Percentiles rank a stretch among this genome's conserved stretches.
Evolutionary conservation across 2,329 filamentous ascomycete genomes (phyloP).

Genomic region (Claviceps sp.): DNA sequence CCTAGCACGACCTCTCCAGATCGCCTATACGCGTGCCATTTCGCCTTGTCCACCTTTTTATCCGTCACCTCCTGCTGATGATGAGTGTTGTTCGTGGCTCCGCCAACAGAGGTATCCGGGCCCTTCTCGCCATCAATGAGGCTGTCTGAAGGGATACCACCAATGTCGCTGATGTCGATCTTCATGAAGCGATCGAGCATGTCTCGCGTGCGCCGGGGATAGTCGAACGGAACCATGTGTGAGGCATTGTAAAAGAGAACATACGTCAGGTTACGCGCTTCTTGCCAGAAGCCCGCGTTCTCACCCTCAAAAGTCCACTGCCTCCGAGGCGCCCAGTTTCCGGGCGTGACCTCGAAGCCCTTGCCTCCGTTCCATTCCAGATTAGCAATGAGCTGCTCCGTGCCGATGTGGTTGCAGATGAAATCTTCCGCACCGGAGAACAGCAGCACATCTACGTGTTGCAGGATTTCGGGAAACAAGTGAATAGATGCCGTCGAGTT

Average conservation of each 20-base stretch:
- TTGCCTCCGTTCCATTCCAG: constrained; percentile 85
- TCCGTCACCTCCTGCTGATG: constrained; percentile 40
- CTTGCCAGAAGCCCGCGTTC: constrained; percentile 80
- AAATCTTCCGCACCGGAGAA: constrained; percentile 91
- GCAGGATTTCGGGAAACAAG: constrained; percentile 65
- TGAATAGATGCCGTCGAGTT: constrained; percentile 61
- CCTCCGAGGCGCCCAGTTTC: constrained; percentile 79
- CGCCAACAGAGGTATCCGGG: constrained; percentile 63
- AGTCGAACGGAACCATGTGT: constrained; percentile 97
- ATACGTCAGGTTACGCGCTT: constrained; percentile 90
- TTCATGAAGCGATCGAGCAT: constrained; percentile 97
- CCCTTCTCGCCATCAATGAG: constrained; percentile 76
- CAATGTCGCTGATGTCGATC: constrained; percentile 81
- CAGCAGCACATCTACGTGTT: constrained; percentile 64
- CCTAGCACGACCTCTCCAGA: constrained; percentile 77
- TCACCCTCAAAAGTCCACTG: constrained; percentile 92
- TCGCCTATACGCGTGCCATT: constrained; percentile 79
- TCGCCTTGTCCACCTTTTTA: constrained; percentile 64
- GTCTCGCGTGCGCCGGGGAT: constrained; percentile 71
- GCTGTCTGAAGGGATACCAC: constrained; percentile 65
- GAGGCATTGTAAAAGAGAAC: constrained; percentile 90
- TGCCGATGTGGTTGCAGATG: constrained; percentile 95
- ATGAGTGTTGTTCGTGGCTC: constrained; percentile 45
- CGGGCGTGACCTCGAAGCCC: constrained; percentile 78
- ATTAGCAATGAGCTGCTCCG: constrained; percentile 78